Conservation (phyloP, 805 yeast genomes). For the Candida koratica region DNA sequence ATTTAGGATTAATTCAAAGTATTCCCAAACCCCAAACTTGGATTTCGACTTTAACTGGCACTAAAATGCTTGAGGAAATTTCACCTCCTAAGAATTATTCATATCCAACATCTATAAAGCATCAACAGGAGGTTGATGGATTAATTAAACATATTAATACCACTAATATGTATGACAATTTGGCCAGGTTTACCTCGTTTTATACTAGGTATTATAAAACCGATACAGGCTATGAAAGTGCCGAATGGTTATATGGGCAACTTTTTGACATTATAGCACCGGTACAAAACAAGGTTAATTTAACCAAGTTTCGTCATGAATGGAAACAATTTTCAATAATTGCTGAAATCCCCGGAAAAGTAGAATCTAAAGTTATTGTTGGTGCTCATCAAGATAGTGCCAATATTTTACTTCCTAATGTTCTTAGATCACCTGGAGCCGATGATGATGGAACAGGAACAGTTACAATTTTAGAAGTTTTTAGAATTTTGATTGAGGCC, state of each 20-base stretch:
- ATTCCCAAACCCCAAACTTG: constrained; percentile 6
- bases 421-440: constrained; percentile 84
- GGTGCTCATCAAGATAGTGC: constrained; percentile 91
- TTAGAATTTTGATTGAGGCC: constrained; percentile 53
- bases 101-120: constrained; percentile 49
- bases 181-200: constrained; percentile 65
- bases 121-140: constrained; percentile 35
- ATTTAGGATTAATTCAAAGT: constrained; percentile 20
- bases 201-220: constrained; percentile 75
- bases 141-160: constrained; percentile 45
- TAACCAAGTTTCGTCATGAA: constrained; percentile 54
- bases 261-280: constrained; percentile 39
- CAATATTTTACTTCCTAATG: constrained; percentile 65
- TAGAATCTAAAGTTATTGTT: constrained; percentile 56
- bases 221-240: constrained; percentile 63
- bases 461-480: constrained; percentile 69
- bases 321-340: constrained; percentile 82
- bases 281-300: constrained; percentile 24
- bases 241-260: constrained; percentile 61
- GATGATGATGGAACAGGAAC: constrained; percentile 94
- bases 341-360: constrained; percentile 55
- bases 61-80: constrained; percentile 25
- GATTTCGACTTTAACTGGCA: constrained; percentile 18
- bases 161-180: constrained; percentile 45
- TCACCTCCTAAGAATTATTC: constrained; percentile 26